Base-by-base conservation (phyloP, 2,329 filamentous ascomycete species). In the Delphinella strobiligena region DNA sequence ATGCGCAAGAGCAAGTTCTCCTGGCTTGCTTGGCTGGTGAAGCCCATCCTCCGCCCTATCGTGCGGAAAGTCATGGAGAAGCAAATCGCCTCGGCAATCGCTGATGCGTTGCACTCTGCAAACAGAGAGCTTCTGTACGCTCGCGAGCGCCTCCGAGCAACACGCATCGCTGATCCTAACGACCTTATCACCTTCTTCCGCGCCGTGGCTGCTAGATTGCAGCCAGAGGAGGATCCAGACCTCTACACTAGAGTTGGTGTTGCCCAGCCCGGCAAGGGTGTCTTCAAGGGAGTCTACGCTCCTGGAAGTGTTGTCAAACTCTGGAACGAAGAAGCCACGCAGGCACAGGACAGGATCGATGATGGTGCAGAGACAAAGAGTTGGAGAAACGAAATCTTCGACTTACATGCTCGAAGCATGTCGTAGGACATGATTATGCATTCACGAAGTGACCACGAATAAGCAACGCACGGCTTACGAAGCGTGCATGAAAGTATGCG, bases 41-140 rank as follows among this genome's bases (percentile, higher is more conserved):
- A 88, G 59, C 89, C 88, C 0, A 61, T 95, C 11, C 66, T 95
- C 3, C 79, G 84, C 19, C 87, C 87, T 1, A 69, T 95, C 45
- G 64, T 96, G 22, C 78, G 83, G 35, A 82, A 81, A 45, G 75
- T 82, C 1, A 69, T 95, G 44, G 87, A 96, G 61, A 72, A 72
- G 47, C 80, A 89, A 55, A 72, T 95, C 10, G 80, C 82, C 0
- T 67, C 72, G 12, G 75, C 76, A 17, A 82, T 95, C 32, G 73
- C 74, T 1, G 75, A 82, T 30, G 70, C 73, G 10, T 70, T 93
- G 27, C 78, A 80, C 49, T 69, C 75, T 1, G 73, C 82, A 12
- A 95, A 96, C 60, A 75, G 86, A 15, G 89, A 96, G 56, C 64
- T 96, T 5, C 61, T 95, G 1, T 95, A 81, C 57, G 88, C 88